Evolutionary conservation across 805 yeast species (phyloP).

Genomic region (Lachancea nothofagi): DNA sequence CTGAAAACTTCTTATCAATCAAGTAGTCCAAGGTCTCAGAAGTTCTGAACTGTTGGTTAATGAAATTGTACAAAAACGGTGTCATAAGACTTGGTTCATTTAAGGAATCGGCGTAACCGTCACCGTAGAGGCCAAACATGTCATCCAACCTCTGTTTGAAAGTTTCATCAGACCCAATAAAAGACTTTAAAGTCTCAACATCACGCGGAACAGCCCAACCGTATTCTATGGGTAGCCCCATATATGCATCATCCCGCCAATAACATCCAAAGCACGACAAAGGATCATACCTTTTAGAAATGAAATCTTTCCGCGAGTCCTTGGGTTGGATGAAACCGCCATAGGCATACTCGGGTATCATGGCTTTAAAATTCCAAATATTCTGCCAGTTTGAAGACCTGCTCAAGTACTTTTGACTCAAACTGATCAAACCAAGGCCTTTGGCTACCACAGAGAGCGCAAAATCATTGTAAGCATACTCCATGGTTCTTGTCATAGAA

Average conservation of each 20-base stretch:
- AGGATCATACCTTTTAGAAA: constrained; percentile 28
- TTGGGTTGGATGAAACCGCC: constrained; percentile 35
- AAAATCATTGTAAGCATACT: constrained; percentile 36
- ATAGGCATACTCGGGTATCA: constrained; percentile 19
- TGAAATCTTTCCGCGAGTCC: constrained; percentile 29
- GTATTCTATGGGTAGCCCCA: constrained; percentile 34
- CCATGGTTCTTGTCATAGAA: constrained; percentile 35
- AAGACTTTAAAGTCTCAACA: constrained; percentile 24
- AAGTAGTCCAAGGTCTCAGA: constrained; percentile 32
- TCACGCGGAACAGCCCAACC: constrained; percentile 37
- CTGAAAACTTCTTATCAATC: constrained; percentile 24
- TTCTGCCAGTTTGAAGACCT: constrained; percentile 36
- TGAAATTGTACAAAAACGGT: constrained; percentile 33
- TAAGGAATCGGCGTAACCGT: constrained; percentile 32
- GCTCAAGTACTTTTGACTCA: constrained; percentile 27
- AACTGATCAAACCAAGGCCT: constrained; percentile 25
- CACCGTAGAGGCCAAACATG: constrained; percentile 32
- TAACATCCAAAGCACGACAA: constrained; percentile 33
- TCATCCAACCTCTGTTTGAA: constrained; percentile 33
- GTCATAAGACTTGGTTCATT: constrained; percentile 37
- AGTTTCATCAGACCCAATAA: constrained; percentile 28
- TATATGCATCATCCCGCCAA: constrained; percentile 34
- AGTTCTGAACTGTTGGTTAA: constrained; percentile 28
- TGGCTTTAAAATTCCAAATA: constrained; percentile 33
- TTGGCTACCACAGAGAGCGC: constrained; percentile 33